phyloP scores from a whole-genome alignment of 78 protist genomes.

The slime mould (Dictyostelium discoideum) region dicty_2.7 NC_007091.3:2548001-2548500 shows the following conservation, averaged over 20 bases:
- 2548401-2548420: conserved; percentile 65
- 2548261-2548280: neutral
- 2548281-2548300: conserved; percentile 50
- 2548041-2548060: no score
- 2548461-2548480: conserved; percentile 16
- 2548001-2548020: neutral
- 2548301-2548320: conserved; percentile 58
- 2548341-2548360: conserved; percentile 76
- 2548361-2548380: conserved; percentile 61
- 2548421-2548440: conserved; percentile 34
- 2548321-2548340: conserved; percentile 29
- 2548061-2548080: no score
- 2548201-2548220: conserved; percentile 8
- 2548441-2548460: conserved; percentile 29
- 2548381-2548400: conserved; percentile 45
- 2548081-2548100: conserved; percentile 77
- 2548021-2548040: neutral
- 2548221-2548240: conserved; percentile 22
- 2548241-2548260: neutral
- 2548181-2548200: conserved; percentile 9
- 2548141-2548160: neutral
- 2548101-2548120: conserved; percentile 16
- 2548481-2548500: conserved; percentile 39
- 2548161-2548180: conserved; percentile 37
- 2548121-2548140: conserved; percentile 72